Evolutionary conservation across 768 basidiomycete genomes (phyloP), one percentile per base, ranked within the genome.

Genomic region (Podaxis pistillaris): DNA sequence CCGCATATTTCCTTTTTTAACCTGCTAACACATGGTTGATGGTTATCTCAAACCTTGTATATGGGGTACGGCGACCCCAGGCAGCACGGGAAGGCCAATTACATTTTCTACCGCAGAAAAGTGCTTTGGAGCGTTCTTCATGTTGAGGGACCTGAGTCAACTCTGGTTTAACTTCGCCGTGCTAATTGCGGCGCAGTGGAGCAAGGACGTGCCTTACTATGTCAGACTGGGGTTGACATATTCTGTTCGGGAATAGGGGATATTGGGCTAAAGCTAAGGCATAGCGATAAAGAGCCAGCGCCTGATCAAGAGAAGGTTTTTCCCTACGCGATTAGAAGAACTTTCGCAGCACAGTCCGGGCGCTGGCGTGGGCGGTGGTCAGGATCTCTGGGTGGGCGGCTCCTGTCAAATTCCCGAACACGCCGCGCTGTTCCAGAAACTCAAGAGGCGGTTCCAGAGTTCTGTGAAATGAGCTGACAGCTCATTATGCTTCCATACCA

Each of bases 211-310:
- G 22, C 54, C 22, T 38, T n/a, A 26, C 33, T 37, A 33, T 54
- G 60, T 54, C 28, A 55, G 33, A 12, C 12, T 26, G 8, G 28
- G 28, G 13, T 33, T 61, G 60, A 55, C 60, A 26, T 55, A 46
- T 61, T 61, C 60, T 61, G 60, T 41, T 61, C 60, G 22, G 60
- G 55, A 59, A 55, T 51, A 59, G n/a, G 28, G 5, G 12, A 33
- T 58, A 33, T 33, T 40, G 19, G 36, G 33, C 37, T 28, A 24
- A 51, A 51, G 44, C 47, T 50, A 51, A 49, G 24, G 17, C n/a
- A 9, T 41, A 40, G 13, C 17, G 58, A 59, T 51, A 36, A 36
- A 26, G 46, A 38, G 22, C 36, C 37, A 26, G 33, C 38, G 26
- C n/a, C 30, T 33, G 30, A 33, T 7, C 30, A 33, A 13, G 19